phyloP scores from a whole-genome alignment of 163 green algal genomes.

The Chlamydomonas reinhardtii region DNA sequence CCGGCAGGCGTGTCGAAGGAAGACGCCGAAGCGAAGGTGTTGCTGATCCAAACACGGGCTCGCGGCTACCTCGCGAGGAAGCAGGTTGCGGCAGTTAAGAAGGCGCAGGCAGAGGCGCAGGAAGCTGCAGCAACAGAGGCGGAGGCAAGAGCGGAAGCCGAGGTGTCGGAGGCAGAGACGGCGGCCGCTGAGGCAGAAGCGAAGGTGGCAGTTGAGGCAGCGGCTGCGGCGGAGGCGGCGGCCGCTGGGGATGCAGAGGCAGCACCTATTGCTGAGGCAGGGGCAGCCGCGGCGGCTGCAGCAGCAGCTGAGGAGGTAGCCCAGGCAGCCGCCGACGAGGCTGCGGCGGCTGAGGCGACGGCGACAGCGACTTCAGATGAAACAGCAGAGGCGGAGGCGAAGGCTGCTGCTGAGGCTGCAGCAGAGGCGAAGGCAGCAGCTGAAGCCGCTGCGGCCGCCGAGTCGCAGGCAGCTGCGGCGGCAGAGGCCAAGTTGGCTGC shows the following conservation, averaged over 20 bases:
- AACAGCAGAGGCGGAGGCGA: background rate
- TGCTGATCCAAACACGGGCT: too few relatives aligned
- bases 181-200: background rate
- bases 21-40: background rate
- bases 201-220: background rate
- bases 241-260: background rate
- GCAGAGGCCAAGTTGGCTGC: background rate
- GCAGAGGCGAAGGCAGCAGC: background rate
- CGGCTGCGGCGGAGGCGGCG: background rate
- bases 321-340: background rate
- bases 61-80: too few relatives aligned
- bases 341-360: background rate
- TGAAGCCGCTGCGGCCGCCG: background rate
- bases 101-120: background rate
- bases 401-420: background rate
- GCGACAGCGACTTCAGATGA: background rate
- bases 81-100: background rate
- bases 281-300: background rate
- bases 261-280: background rate
- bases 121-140: background rate
- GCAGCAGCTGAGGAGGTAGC: background rate
- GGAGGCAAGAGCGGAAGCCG: too few relatives aligned
- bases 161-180: background rate
- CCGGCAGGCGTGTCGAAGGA: background rate
- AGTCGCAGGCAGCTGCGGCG: background rate